Evolutionary conservation across 345 rosid genomes (phyloP).

Genomic region (Trapa incisa): DNA sequence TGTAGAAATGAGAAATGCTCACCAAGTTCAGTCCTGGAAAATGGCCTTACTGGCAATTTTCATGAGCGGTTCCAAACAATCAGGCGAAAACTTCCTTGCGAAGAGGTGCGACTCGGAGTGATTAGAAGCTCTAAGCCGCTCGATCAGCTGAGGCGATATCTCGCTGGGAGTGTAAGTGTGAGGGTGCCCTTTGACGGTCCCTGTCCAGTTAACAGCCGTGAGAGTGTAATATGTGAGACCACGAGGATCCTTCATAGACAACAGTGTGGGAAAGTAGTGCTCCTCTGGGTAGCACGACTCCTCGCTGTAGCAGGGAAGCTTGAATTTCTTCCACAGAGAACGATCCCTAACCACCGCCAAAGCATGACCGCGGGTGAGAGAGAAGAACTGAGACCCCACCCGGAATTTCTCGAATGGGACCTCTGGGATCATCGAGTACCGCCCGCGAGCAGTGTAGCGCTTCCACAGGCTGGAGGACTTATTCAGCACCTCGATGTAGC

Average conservation of each 20-base stretch:
- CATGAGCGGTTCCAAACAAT: conserved; percentile 72
- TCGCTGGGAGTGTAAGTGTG: conserved; percentile 51
- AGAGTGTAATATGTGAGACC: conserved; percentile 59
- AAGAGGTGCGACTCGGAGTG: conserved; percentile 67
- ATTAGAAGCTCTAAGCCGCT: conserved; percentile 47
- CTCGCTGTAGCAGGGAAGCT: conserved; percentile 57
- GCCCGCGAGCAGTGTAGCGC: conserved; percentile 71
- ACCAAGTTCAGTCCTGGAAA: conserved; percentile 50
- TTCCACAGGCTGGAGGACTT: conserved; percentile 66
- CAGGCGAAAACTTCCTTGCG: conserved; percentile 84
- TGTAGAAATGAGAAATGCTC: not conserved
- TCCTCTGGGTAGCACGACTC: conserved; percentile 92
- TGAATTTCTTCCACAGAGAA: conserved; percentile 65
- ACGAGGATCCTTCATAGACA: conserved; percentile 68
- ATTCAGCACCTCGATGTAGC: conserved; percentile 64
- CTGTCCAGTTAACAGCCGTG: conserved; percentile 89
- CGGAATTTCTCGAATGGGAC: conserved; percentile 56
- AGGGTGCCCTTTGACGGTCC: conserved; percentile 74
- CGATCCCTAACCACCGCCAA: conserved; percentile 54
- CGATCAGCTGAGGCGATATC: conserved; percentile 45
- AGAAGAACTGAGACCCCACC: conserved; percentile 90
- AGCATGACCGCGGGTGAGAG: conserved; percentile 71
- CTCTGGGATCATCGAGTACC: conserved; percentile 70
- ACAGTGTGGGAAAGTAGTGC: conserved; percentile 86
- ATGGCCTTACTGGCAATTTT: conserved; percentile 60